phyloP scores from a whole-genome alignment of 345 rosid species.

The Eucalyptus cloeziana region DNA sequence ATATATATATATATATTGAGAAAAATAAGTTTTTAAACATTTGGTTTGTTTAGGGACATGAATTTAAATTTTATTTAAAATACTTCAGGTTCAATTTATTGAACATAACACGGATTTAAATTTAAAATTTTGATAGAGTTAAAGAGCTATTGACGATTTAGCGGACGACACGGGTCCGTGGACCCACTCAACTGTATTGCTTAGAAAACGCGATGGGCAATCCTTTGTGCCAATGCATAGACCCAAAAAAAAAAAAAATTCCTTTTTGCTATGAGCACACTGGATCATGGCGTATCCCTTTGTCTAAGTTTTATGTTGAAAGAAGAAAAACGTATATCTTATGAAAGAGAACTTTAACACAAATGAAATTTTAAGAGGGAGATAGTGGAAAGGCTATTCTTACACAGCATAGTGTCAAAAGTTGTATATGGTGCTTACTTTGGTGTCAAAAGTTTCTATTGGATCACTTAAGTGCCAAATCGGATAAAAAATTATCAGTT shows the following conservation, averaged over 20 bases:
- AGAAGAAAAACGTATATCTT: background rate
- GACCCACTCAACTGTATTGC: background rate
- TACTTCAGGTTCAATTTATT: background rate
- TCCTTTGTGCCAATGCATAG: background rate
- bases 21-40: background rate
- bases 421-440: no score
- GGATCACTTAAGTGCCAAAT: no score
- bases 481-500: no score
- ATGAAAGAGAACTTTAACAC: background rate
- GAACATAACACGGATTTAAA: background rate
- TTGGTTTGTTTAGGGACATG: background rate
- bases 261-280: background rate
- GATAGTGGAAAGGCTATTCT: background rate
- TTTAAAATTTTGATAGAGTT: background rate
- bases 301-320: background rate
- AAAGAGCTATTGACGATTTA: background rate
- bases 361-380: background rate
- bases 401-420: no score
- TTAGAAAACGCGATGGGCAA: background rate
- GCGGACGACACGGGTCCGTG: accelerated
- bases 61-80: background rate
- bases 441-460: no score
- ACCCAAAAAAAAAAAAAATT: background rate
- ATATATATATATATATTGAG: background rate
- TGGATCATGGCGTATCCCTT: background rate